Base-by-base conservation (phyloP, 768 basidiomycete species). In the Leucogyrophana mollusca region DNA sequence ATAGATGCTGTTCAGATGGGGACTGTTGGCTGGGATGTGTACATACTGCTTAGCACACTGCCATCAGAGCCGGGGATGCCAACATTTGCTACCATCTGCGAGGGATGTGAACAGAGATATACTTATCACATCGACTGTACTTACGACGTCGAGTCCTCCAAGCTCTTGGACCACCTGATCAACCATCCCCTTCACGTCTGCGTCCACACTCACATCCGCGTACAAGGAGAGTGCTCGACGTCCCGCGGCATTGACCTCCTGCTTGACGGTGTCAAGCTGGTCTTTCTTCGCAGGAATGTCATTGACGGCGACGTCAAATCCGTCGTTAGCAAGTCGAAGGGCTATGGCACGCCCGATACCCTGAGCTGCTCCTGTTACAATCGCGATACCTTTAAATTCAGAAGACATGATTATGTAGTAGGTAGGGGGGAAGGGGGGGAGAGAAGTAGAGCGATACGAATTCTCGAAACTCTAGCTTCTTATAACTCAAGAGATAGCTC, bases 81-180 rank as follows among this genome's bases (percentile, higher is more conserved):
- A 0, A 62, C 61, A 10, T 62, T 62, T 18, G 59, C 62, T 4
- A 62, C 43, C 62, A 62, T 64, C 62, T 57, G 39, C 14, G 9
- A 5, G 6, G 32, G 3, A 13, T 4, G 2, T 13, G 9, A n/a
- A 34, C 27, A 8, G 13, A 20, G n/a, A 6, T 16, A 30, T 0
- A 9, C 34, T 39, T 9, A 5, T 34, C 1, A 14, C 9, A 8
- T 1, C 1, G 6, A 23, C 11, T 14, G 3, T 16, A 58, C 77
- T 48, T 39, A 77, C 78, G 14, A 77, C 75, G 49, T 79, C 74
- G 16, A 82, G 49, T 3, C 70, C 56, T 2, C 77, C 78, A 8
- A 78, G 59, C 9, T 54, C 50, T 6, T 58, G 33, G 1, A 60
- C 54, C 10, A 57, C 55, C 0, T 43, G 42, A 3, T 61, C 60